Evolutionary conservation across 1,284 basidiomycete species (phyloP).

Genomic region (Chalciporus sp.): DNA sequence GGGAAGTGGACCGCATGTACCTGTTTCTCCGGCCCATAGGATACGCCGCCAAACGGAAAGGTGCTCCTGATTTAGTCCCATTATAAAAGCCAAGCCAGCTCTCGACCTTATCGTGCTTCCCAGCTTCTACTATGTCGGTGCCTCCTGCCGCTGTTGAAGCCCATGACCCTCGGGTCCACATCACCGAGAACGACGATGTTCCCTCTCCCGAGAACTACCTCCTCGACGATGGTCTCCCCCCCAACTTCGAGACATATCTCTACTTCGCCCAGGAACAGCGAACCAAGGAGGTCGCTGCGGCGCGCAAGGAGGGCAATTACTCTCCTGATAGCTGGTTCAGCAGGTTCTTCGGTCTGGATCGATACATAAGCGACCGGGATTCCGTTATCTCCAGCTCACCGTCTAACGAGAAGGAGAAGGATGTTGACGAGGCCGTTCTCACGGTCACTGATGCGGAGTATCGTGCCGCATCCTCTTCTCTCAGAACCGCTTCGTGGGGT

Average conservation of each 20-base stretch:
- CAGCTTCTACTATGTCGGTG: conserved; percentile 19
- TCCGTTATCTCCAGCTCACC: conserved; percentile 9
- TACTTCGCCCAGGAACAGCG: conserved; percentile 33
- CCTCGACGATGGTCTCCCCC: conserved; percentile 25
- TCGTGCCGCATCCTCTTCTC: conserved; percentile 32
- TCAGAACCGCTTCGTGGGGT: conserved; percentile 36
- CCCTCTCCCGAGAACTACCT: conserved; percentile 17
- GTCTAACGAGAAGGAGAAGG: conserved; percentile 26
- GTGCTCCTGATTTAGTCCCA: neutral
- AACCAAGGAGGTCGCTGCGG: conserved; percentile 30
- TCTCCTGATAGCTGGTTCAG: conserved; percentile 26
- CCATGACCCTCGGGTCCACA: conserved; percentile 19
- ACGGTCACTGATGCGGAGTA: conserved; percentile 21
- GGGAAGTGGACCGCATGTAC: neutral
- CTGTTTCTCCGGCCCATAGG: neutral
- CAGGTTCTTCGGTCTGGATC: conserved; percentile 26
- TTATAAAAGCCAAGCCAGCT: conserved; percentile 14
- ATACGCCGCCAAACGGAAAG: neutral
- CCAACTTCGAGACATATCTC: conserved; percentile 37
- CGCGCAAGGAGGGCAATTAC: conserved; percentile 35
- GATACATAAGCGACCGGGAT: conserved; percentile 5
- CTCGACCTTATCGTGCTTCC: neutral
- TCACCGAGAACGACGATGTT: conserved; percentile 8
- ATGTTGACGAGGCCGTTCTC: conserved; percentile 15
- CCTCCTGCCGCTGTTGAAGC: conserved; percentile 20